Base-by-base conservation (phyloP, 192 early-diverging fungal genomes). In the Backusella australiensis region DNA sequence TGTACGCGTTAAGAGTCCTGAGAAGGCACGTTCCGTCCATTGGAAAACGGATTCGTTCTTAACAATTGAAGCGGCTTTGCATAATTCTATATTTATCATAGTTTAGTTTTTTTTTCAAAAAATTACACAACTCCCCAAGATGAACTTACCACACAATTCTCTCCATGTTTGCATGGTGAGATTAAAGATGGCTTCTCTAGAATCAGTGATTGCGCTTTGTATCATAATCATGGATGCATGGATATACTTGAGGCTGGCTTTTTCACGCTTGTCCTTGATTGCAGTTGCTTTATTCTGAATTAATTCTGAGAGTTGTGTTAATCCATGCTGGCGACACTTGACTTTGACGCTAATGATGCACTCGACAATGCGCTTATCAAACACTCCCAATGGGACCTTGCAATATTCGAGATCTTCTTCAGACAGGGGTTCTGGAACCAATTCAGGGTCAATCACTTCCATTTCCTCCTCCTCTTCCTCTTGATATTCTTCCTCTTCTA, bases 141-240 rank as follows among this genome's bases (percentile, higher is more conserved):
- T 44, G 5, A n/a, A 59, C 21, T n/a, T 21, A 75, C 74, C 74
- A 75, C 74, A 68, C 15, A 75, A 49, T 21, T 79, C 72, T 26
- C 59, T 73, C 78, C 78, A 79, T n/a, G 63, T 46, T 42, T 66
- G 49, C 7, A 79, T 75, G 21, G 49, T 69, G 23, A 68, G 23
- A 32, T 69, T 69, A 32, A 79, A 66, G 32, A 79, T 72, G 21
- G 32, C 11, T 63, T 79, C 78, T 35, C 78, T 65, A n/a, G 78
- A 79, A 42, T 79, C 78, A 73, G 73, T 79, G 6, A 79, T 67
- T 6, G 73, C 78, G n/a, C 74, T 73, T 44, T 74, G 67, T 11
- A 79, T 71, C 71, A 79, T 72, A 19, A 65, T 67, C 0, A 79
- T 36, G 6, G 71, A 63, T n/a, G 73, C 78, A 66, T 73, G 67